phyloP scores from a whole-genome alignment of 2,329 filamentous ascomycete genomes.

The Coleophoma cylindrospora region DNA sequence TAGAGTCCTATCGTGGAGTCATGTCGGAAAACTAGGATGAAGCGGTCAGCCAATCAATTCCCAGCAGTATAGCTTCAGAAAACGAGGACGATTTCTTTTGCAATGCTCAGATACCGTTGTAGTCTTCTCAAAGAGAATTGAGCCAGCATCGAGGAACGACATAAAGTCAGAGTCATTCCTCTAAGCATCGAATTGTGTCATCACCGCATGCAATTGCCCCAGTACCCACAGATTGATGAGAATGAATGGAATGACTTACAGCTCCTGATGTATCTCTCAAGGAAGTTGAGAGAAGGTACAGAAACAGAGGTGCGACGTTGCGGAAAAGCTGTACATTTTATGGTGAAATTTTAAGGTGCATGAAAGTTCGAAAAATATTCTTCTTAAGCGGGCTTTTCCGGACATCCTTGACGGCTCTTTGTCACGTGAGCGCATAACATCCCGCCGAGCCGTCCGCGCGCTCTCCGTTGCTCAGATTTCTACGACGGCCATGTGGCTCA shows the following conservation, averaged over 20 bases:
- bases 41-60: neutral
- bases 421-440: neutral
- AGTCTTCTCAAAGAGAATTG: conserved; percentile 66
- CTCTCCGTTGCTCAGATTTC: neutral
- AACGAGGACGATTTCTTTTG: conserved; percentile 17
- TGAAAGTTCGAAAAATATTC: neutral
- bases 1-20: neutral
- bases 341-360: neutral
- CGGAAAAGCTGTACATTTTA: neutral
- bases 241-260: neutral
- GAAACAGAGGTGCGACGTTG: neutral
- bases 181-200: conserved; percentile 58
- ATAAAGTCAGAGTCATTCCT: conserved; percentile 37
- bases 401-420: neutral
- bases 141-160: conserved; percentile 58
- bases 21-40: neutral
- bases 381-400: neutral
- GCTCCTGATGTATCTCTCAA: conserved; percentile 5
- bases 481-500: neutral
- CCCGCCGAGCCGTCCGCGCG: neutral
- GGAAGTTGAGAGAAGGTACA: conserved; percentile 2
- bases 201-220: conserved; percentile 40
- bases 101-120: conserved; percentile 92
- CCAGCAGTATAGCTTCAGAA: neutral
- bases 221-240: neutral